Conservation (phyloP, 2,329 filamentous ascomycete genomes). For the Tolypocladium album region DNA sequence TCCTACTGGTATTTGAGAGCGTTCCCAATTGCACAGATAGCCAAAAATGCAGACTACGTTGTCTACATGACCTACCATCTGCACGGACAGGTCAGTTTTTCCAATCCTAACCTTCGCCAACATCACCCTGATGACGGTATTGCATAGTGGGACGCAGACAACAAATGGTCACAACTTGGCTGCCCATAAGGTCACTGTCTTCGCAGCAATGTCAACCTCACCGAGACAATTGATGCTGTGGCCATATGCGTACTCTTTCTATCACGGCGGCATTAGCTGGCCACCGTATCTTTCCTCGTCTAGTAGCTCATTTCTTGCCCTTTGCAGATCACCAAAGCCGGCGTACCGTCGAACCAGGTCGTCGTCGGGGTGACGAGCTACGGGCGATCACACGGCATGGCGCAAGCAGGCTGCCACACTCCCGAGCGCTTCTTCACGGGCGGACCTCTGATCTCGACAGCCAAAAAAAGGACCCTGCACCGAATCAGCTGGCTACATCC, state of each 20-base stretch:
- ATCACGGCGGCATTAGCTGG: too few relatives aligned
- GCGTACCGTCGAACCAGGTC: constrained; percentile 16
- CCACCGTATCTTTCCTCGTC: too few relatives aligned
- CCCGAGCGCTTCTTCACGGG: constrained; percentile 12
- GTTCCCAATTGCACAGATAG: constrained; percentile 22
- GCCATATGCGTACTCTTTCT: constrained; percentile 8
- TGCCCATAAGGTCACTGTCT: constrained; percentile 22
- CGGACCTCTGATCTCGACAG: constrained; percentile 6
- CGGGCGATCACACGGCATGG: constrained; percentile 14
- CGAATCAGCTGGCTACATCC: constrained; percentile 16
- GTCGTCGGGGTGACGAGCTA: constrained; percentile 20
- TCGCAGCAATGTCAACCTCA: constrained; percentile 22
- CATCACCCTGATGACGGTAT: neutral
- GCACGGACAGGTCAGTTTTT: constrained; percentile 12
- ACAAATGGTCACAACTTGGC: constrained; percentile 11
- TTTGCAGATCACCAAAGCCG: constrained; percentile 19
- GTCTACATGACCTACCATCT: constrained; percentile 23
- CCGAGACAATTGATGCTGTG: constrained; percentile 20
- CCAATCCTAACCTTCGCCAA: too few relatives aligned
- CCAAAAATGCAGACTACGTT: constrained; percentile 16
- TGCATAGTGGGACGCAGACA: constrained; percentile 9
- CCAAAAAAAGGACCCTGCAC: constrained; percentile 17
- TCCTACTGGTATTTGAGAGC: constrained; percentile 27
- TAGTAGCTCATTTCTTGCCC: too few relatives aligned
- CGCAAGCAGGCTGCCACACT: constrained; percentile 6